Conservation (phyloP, 2,329 filamentous ascomycete genomes). For the Calonectria honghensis region DNA sequence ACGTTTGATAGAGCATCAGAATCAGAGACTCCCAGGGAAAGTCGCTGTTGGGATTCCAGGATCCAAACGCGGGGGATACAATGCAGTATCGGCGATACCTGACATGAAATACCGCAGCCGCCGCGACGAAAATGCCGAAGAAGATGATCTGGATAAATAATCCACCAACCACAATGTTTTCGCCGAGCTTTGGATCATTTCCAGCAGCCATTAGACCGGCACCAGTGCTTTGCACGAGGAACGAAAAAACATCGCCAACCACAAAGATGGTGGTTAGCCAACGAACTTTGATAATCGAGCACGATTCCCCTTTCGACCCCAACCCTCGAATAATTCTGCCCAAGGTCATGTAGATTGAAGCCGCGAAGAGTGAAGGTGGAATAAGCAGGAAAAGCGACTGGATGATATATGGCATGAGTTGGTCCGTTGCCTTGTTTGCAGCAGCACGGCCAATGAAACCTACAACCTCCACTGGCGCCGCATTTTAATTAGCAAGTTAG, state of each 20-base stretch:
- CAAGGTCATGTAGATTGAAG: slow-evolving; percentile 58
- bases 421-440: background rate
- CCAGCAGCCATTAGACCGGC: slow-evolving; percentile 57
- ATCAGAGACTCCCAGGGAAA: background rate
- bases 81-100: background rate
- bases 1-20: background rate
- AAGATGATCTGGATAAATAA: slow-evolving; percentile 72
- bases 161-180: slow-evolving; percentile 69
- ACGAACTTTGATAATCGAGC: slow-evolving; percentile 15
- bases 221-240: slow-evolving; percentile 40
- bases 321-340: background rate
- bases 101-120: background rate
- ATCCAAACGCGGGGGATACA: background rate
- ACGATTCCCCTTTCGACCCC: slow-evolving; percentile 60
- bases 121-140: slow-evolving; percentile 70
- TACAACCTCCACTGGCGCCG: background rate
- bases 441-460: background rate
- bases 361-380: slow-evolving; percentile 63
- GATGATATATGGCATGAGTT: slow-evolving; percentile 54
- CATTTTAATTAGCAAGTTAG: background rate
- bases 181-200: slow-evolving; percentile 56
- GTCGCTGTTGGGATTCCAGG: background rate
- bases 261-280: slow-evolving; percentile 50
- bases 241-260: slow-evolving; percentile 42
- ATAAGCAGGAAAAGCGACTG: slow-evolving; percentile 59